phyloP scores from a whole-genome alignment of 2,329 filamentous ascomycete species.

The Capronia epimyces region DNA sequence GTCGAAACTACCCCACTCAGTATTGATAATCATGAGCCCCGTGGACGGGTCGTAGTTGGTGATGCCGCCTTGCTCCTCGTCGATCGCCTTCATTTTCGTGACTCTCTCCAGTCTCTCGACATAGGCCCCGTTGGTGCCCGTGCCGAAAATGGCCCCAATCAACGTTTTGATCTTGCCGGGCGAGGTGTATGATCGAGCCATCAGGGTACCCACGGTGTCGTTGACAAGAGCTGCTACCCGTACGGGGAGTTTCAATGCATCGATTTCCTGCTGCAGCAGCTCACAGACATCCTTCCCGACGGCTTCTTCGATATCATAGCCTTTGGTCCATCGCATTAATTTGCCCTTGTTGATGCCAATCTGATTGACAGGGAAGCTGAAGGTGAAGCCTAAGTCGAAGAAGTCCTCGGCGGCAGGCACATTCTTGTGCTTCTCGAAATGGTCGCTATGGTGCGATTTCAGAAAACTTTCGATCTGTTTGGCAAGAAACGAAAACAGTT shows the following conservation, averaged over 20 bases:
- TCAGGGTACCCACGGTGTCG: conserved; percentile 93
- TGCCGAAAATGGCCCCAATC: conserved; percentile 95
- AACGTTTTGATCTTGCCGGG: conserved; percentile 80
- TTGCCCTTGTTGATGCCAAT: conserved; percentile 91
- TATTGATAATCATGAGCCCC: conserved; percentile 95
- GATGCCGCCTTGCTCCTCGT: conserved; percentile 44
- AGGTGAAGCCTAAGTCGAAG: conserved; percentile 96
- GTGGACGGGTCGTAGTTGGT: conserved; percentile 72
- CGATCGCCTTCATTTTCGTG: conserved; percentile 62
- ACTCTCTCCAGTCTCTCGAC: conserved; percentile 85
- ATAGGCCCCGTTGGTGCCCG: conserved; percentile 94
- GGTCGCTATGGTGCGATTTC: conserved; percentile 77
- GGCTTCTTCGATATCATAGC: conserved; percentile 93
- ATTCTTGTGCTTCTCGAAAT: conserved; percentile 66
- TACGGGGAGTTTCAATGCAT: conserved; percentile 78
- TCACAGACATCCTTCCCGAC: conserved; percentile 91
- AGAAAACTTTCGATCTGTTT: conserved; percentile 89
- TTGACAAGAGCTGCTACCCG: conserved; percentile 95
- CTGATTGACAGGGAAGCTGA: conserved; percentile 94
- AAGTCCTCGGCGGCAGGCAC: conserved; percentile 68
- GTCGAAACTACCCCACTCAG: conserved; percentile 97
- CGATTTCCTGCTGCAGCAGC: conserved; percentile 82
- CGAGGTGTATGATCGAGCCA: conserved; percentile 94
- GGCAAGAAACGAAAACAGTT: conserved; percentile 88
- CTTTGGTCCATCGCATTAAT: conserved; percentile 96